A percentile compares a stretch with the other conserved stretches of the same genome.
Conservation (phyloP, 805 yeast species). For the Nakazawaea ernobii region DNA sequence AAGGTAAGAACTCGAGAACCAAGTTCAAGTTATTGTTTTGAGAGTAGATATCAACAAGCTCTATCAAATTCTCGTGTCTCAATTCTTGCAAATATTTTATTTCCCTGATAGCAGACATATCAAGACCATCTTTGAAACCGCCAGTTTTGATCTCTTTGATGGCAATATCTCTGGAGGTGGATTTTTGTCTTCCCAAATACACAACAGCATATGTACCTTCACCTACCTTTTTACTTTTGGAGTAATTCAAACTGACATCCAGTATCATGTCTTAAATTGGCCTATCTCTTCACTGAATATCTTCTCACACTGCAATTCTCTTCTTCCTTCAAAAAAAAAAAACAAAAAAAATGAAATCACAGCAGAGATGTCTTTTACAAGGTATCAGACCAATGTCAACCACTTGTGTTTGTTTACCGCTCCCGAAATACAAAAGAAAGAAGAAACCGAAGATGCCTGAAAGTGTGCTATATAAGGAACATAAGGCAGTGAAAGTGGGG, state of each 20-base stretch:
- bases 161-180: constrained; percentile 63
- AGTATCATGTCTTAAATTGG: background rate
- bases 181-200: constrained; percentile 66
- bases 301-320: too few species aligned
- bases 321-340: background rate
- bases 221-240: constrained; percentile 81
- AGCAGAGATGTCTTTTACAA: background rate
- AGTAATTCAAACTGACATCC: constrained; percentile 18
- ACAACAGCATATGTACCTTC: constrained; percentile 99
- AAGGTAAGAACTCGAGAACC: constrained; percentile 89
- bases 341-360: background rate
- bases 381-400: background rate
- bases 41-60: constrained; percentile 81
- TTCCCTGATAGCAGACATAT: constrained; percentile 95
- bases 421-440: background rate
- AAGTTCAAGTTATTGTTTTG: constrained; percentile 61
- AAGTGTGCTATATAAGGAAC: constrained; percentile 10
- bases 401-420: background rate
- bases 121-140: constrained; percentile 91
- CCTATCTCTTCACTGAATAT: too few species aligned
- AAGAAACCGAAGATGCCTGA: constrained; percentile 1
- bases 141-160: constrained; percentile 94
- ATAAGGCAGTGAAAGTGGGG: constrained; percentile 45
- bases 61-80: constrained; percentile 75
- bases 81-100: constrained; percentile 84